Evolutionary conservation across 2,329 filamentous ascomycete genomes (phyloP), one percentile per base, ranked within the genome.

Genomic region (Aspergillus pseudoterreus): DNA sequence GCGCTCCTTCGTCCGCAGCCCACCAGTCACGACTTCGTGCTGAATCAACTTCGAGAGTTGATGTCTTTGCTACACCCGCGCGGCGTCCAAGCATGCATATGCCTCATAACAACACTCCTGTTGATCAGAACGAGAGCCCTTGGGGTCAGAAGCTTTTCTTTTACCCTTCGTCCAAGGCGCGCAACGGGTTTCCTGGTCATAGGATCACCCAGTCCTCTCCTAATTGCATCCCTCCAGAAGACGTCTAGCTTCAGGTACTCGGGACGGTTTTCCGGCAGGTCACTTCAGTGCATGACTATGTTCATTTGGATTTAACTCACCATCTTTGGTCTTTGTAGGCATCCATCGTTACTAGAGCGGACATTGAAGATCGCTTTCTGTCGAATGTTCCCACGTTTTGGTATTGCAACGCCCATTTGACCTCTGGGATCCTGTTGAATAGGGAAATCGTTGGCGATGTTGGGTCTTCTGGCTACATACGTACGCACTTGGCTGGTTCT

Each of bases 201-300:
- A 55, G 61, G 11, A 58, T 55, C 45, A 62, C 61, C 22, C 45
- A 58, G 43, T 63, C 61, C 4, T 60, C 61, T 15, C 61, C 61
- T 11, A 56, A 51, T 46, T 57, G 56, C 27, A 44, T 62, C 35
- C 35, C 45, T 11, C 22, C 52, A 52, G n/a, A 49, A 30, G 9
- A 49, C 21, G 12, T 45, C 43, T 44, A 38, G 35, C 15, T 38
- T 17, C 32, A 38, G 27, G 32, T 33, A 30, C 33, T 30, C 38
- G 6, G 21, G 21, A 8, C 11, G n/a, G 5, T 22, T 32, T 24
- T 43, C 17, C 24, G 27, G 22, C 22, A 30, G 8, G 27, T 30
- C 27, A 30, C 27, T 30, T 30, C 27, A 30, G 27, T 9, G 27
- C 27, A 30, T 30, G 27, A 30, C 8, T 30, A 8, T 30, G 27